phyloP scores from a whole-genome alignment of 805 yeast species.

The Saccharomyces jurei region DNA sequence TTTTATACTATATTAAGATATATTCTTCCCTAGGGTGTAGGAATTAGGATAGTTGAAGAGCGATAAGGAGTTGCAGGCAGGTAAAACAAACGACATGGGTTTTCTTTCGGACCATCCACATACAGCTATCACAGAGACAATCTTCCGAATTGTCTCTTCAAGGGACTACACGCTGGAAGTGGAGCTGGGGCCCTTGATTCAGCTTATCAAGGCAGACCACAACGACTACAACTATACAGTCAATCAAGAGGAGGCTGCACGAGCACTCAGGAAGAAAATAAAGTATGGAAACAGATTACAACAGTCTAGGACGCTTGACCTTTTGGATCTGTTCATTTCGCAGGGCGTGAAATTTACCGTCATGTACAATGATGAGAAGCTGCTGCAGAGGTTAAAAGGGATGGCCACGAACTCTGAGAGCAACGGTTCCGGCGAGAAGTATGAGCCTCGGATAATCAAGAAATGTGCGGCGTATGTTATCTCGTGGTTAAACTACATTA shows the following conservation, averaged over 20 bases:
- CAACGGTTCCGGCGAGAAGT: slow-evolving; percentile 32
- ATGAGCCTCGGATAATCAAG: slow-evolving; percentile 37
- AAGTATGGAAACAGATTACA: slow-evolving; percentile 70
- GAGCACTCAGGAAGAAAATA: slow-evolving; percentile 80
- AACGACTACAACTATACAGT: slow-evolving; percentile 15
- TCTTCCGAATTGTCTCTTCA: slow-evolving; percentile 41
- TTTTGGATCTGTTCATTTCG: slow-evolving; percentile 49
- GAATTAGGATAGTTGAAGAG: not conserved
- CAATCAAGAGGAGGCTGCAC: slow-evolving; percentile 67
- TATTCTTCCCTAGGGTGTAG: slow-evolving; percentile 33
- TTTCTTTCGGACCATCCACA: slow-evolving; percentile 52
- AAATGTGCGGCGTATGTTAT: slow-evolving; percentile 39
- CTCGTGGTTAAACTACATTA: slow-evolving; percentile 60
- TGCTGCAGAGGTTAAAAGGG: slow-evolving; percentile 51
- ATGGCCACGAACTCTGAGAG: slow-evolving; percentile 14
- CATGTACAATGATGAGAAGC: slow-evolving; percentile 59
- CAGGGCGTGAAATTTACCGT: slow-evolving; percentile 31
- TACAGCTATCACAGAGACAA: slow-evolving; percentile 60
- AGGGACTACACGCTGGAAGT: slow-evolving; percentile 28
- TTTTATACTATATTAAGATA: not conserved
- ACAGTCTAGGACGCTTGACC: slow-evolving; percentile 58
- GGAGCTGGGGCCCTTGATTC: slow-evolving; percentile 30
- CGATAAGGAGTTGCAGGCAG: not conserved
- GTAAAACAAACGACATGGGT: slow-evolving; percentile 36
- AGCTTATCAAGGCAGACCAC: slow-evolving; percentile 21